phyloP scores from a whole-genome alignment of 2,329 filamentous ascomycete species.

The Penicillium sp. region DNA sequence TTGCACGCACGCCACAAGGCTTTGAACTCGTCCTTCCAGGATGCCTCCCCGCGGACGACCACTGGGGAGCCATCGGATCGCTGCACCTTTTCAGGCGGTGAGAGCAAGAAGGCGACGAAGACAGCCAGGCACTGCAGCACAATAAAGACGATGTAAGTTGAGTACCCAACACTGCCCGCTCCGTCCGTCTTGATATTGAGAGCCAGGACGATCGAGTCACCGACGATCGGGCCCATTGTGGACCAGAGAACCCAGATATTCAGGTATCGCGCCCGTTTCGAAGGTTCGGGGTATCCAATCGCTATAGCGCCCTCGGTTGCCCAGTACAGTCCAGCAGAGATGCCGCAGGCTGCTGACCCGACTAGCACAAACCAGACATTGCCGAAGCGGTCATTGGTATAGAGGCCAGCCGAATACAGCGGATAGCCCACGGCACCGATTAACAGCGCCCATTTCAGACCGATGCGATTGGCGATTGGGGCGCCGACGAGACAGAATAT shows the following conservation, averaged over 20 bases:
- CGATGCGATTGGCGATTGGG: conserved; percentile 1
- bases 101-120: conserved; percentile 3
- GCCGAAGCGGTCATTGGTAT: conserved; percentile 4
- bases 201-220: conserved; percentile 1
- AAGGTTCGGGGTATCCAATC: conserved; percentile 5
- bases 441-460: conserved; percentile 6
- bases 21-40: conserved; percentile 1
- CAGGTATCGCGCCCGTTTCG: conserved; percentile 3
- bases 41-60: not conserved
- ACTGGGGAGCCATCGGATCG: conserved; percentile 4
- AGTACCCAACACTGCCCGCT: conserved; percentile 1
- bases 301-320: conserved; percentile 6
- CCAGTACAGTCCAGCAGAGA: conserved; percentile 7
- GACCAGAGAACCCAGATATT: conserved; percentile 5
- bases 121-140: conserved; percentile 3
- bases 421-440: conserved; percentile 3
- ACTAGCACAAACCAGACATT: conserved; percentile 8
- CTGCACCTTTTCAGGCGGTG: conserved; percentile 6
- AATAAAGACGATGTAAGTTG: conserved; percentile 7
- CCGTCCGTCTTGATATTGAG: not conserved
- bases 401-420: conserved; percentile 6
- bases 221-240: conserved; percentile 4
- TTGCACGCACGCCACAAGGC: conserved; percentile 1
- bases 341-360: conserved; percentile 1
- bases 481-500: conserved; percentile 6